Evolutionary conservation across 192 early-diverging fungal genomes (phyloP), one percentile per base, ranked within the genome.

Genomic region (Coemansia sp.): DNA sequence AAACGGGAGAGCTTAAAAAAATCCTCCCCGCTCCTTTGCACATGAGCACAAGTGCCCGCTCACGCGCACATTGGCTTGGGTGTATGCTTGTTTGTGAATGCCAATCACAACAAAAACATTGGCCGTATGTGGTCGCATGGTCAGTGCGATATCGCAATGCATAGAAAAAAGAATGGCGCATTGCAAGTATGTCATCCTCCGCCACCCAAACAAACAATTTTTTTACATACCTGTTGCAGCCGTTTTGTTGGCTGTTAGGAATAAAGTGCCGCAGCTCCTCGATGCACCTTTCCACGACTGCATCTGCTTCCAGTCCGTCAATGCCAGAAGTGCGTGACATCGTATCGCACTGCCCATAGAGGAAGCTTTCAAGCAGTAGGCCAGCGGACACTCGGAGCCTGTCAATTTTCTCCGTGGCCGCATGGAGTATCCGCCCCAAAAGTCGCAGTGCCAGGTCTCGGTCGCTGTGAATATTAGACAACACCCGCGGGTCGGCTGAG

Each of bases 331-430:
- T 7, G 8, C 3, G 30, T 5, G 33, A 59, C 11, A 35, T n/a
- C 6, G 17, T 13, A 6, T 1, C 23, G 16, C 59, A 37, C 50
- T 72, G 75, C 32, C 53, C 46, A 37, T 70, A 70, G 23, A 86
- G 66, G 42, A 83, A 32, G 9, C 52, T 39, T 63, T 79, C 72
- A 43, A 99, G 71, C 10, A 89, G 79, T 13, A 61, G 63, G 0
- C 96, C 94, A 4, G 96, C 95, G 40, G 79, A 79, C 4, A 80
- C 82, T 59, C 97, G 85, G 6, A 97, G 86, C 47, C 89, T 76
- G 78, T 99, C 96, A 70, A 99, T 98, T 69, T 95, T 95, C 76
- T 98, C 96, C 2, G 95, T 91, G 40, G 88, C 86, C 61, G 96
- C 92, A 26, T 91, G 88, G 43, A 95, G 59, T 37, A 93, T 44